Evolutionary conservation across 176 grass and related monocot species (phyloP), one percentile per base, ranked within the genome.

Genomic region (Carex scoparia): DNA sequence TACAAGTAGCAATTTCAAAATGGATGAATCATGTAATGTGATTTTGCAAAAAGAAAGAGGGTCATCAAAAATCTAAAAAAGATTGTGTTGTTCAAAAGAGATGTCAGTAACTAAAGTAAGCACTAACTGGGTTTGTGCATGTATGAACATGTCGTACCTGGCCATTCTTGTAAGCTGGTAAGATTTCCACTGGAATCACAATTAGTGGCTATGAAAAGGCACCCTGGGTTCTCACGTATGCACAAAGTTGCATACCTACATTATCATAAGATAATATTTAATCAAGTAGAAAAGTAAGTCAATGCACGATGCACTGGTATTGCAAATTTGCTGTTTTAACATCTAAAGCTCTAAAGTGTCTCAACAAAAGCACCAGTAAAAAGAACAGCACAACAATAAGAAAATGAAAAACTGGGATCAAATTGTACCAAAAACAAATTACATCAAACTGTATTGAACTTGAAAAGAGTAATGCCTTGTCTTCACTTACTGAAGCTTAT

Each of bases 121-220:
- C 46, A 76, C 7, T 16, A 57, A 57, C 28, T 16, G 12, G 51
- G 13, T 78, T 35, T 16, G 27, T 33, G 73, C 73, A 78, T 78
- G 28, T 7, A 49, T 74, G 10, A 56, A 78, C 1, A 57, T 76
- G 27, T 32, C 5, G 11, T 57, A 98, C 95, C 95, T 91, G 95
- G 95, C 91, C 95, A 98, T 93, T 98, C 93, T 93, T 98, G 95
- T 62, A 81, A 73, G 16, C 90, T 84, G 55, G 91, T 98, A 67
- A 94, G 85, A 90, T 98, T 88, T 35, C 95, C 95, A 89, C 85
- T 88, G 70, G 95, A 61, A 84, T 98, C 95, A 85, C 93, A 76
- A 75, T 98, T 98, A 16, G 95, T 98, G 3, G 95, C 95, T 79
- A 98, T 88, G 70, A 98, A 98, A 93, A 98, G 93, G 83, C 95